phyloP scores from a whole-genome alignment of 257 asterid species.

The Eustoma russellianum region DNA sequence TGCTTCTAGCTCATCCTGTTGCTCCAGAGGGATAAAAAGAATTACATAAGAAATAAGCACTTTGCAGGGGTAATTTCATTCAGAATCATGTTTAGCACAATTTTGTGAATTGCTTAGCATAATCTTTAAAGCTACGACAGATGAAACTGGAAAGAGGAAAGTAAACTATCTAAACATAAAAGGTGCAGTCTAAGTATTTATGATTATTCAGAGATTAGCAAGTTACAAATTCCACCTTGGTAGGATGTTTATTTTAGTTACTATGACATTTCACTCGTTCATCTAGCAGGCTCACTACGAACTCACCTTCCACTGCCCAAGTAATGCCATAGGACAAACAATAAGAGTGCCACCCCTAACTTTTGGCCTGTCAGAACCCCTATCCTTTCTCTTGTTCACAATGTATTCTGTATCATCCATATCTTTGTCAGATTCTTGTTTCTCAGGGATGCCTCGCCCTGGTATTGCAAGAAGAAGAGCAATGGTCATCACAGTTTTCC shows the following conservation, averaged over 20 bases:
- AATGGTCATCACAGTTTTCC: constrained; percentile 91
- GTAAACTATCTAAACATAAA: too few species aligned
- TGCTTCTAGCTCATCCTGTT: constrained; percentile 66
- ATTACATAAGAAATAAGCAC: background rate
- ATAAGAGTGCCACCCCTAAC: constrained; percentile 78
- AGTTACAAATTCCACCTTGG: too few species aligned
- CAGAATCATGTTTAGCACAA: too few species aligned
- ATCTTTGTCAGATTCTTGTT: constrained; percentile 18
- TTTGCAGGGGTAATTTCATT: too few species aligned
- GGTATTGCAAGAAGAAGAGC: constrained; percentile 54
- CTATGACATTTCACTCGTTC: too few species aligned
- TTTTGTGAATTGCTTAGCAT: too few species aligned
- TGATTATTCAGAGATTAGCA: too few species aligned
- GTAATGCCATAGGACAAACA: constrained; percentile 85
- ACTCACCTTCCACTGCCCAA: constrained; percentile 86
- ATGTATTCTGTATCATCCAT: constrained; percentile 15
- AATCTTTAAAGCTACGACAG: too few species aligned
- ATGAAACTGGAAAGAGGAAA: too few species aligned
- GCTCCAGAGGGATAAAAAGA: background rate
- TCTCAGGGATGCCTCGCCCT: constrained; percentile 44
- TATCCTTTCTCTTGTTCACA: constrained; percentile 16
- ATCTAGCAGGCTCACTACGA: background rate
- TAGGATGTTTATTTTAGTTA: too few species aligned
- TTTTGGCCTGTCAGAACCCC: constrained; percentile 18
- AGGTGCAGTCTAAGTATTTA: too few species aligned